Base-by-base conservation (phyloP, 2,329 filamentous ascomycete species). In the Stylonectria norvegica region DNA sequence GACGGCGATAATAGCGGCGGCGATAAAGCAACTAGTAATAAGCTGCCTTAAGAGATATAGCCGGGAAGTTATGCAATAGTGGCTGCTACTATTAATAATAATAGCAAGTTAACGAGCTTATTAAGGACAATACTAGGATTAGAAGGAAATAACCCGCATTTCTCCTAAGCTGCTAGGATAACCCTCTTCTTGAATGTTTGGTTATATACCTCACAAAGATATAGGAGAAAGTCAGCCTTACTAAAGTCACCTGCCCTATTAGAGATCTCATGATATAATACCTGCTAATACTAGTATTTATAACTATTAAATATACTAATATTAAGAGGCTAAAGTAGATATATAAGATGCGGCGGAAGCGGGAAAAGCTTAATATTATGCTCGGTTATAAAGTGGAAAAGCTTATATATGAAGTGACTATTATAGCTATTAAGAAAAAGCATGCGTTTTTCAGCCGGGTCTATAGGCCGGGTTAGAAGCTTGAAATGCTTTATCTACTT, bases 291-390 rank as follows among this genome's bases (percentile, higher is more conserved):
- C 14, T 34, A 40, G 34, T 40, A 19, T 16, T 40, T 34, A 40
- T 27, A 40, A 8, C 17, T 33, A 8, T 40, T 33, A 28, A 40
- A 40, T 17, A 39, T 15, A 22, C 19, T 28, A 23, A 39, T 39
- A 39, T 39, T 34, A 18, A 34, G 12, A 4, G 14, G 36, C 17
- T 38, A 22, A 32, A 38, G 14, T 16, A 20, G 25, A 25, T 25
- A 34, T 34, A 34, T 38, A 32, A 38, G 16, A 25, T 38, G 23
- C 12, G 23, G 20, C 11, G 14, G 16, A 5, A 39, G 23, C 9
- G 7, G 28, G 22, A 38, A 38, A n/a, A 38, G 28, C 11, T 38
- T 38, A 23, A 38, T 38, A 32, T 32, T 32, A 38, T 32, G 32
- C 14, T 38, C n/a, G 4, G n/a, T 16, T n/a, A 17, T 16, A 33